Conservation (phyloP, 805 yeast genomes). For the Candida alai region DNA sequence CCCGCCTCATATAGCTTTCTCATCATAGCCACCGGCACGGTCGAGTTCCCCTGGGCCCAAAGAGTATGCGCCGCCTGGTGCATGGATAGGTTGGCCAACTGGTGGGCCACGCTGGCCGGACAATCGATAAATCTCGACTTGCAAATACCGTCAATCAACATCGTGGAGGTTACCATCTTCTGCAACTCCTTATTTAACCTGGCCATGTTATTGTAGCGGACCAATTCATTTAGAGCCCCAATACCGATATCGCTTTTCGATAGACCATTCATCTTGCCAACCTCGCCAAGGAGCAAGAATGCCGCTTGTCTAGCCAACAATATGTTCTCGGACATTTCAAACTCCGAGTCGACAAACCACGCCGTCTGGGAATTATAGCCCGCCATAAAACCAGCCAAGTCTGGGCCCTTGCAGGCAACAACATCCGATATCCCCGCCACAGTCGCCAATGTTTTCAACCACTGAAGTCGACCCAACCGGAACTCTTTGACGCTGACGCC, state of each 20-base stretch:
- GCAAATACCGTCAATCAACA: conserved; percentile 39
- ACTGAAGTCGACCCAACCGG: conserved; percentile 10
- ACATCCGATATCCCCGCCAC: conserved; percentile 17
- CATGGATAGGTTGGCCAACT: conserved; percentile 22
- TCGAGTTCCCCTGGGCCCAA: conserved; percentile 58
- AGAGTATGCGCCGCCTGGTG: conserved; percentile 56
- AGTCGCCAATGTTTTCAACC: conserved; percentile 27
- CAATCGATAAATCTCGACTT: conserved; percentile 14
- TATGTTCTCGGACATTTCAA: conserved; percentile 38
- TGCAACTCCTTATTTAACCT: conserved; percentile 39
- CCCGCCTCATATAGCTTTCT: conserved; percentile 18
- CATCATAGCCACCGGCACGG: conserved; percentile 55
- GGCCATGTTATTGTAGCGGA: conserved; percentile 40
- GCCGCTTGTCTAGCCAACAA: conserved; percentile 39
- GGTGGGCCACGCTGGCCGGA: conserved; percentile 8
- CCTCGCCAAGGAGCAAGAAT: conserved; percentile 23
- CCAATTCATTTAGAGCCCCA: conserved; percentile 34
- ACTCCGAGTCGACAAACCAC: conserved; percentile 39
- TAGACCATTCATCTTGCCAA: not conserved
- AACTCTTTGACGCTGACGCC: conserved; percentile 15
- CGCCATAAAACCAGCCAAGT: conserved; percentile 4
- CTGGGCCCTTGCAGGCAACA: not conserved
- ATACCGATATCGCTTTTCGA: conserved; percentile 14
- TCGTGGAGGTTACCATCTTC: conserved; percentile 47
- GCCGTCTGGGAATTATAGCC: conserved; percentile 15